These are phyloP conservation scores for Mesembryanthemum crystallinum DNA, from an alignment of 148 eudicot species.

Conservation along the genomic window DNA sequence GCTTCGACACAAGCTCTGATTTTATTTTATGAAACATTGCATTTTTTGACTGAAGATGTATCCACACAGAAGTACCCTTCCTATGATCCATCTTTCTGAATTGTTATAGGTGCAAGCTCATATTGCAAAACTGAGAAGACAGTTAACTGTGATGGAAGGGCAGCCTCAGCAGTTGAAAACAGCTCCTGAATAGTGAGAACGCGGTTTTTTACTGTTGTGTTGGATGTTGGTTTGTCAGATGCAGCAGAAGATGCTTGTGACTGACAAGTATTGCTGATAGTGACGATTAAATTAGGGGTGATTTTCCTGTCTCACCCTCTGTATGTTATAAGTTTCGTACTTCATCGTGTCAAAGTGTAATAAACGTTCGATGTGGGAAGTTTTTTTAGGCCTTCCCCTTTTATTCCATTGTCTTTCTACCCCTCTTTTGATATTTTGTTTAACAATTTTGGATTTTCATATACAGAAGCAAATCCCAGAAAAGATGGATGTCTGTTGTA, in stretches of 20 bases:
- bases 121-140: conserved; percentile 70
- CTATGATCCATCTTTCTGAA: not conserved
- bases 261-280: not conserved
- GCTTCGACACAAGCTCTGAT: no score
- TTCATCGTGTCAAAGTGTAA: not conserved
- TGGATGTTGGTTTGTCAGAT: not conserved
- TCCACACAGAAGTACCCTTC: not conserved
- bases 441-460: not conserved
- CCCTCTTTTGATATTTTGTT: not conserved
- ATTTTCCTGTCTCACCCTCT: not conserved
- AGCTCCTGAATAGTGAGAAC: conserved; percentile 30
- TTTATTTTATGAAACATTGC: no score
- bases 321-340: not conserved
- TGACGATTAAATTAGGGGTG: not conserved
- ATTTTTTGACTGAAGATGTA: not conserved
- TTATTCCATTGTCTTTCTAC: not conserved
- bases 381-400: conserved; percentile 8
- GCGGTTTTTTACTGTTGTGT: no score
- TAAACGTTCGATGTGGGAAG: not conserved
- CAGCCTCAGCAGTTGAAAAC: conserved; percentile 57
- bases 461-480: not conserved
- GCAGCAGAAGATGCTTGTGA: not conserved
- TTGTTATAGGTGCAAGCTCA: conserved; percentile 60
- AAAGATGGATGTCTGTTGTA: not conserved
- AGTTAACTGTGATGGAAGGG: conserved; percentile 63